A percentile compares a stretch with the other conserved stretches of the same genome.
Evolutionary conservation across 192 early-diverging fungal genomes (phyloP).

Genomic region (Coemansia sp.): DNA sequence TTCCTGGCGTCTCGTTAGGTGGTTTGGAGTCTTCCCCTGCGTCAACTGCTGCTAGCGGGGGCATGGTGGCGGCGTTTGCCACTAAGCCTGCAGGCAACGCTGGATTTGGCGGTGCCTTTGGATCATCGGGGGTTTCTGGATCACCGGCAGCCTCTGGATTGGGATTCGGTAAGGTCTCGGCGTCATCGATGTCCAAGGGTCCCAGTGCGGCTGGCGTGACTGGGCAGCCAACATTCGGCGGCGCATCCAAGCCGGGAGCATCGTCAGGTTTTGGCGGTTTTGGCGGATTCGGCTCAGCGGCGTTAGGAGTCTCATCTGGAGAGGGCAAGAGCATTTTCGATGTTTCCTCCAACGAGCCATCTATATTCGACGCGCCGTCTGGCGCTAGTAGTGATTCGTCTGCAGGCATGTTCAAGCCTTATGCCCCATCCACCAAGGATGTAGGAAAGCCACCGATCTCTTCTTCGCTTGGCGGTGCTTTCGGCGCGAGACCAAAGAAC

Average conservation of each 20-base stretch:
- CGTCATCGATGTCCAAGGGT: constrained; percentile 24
- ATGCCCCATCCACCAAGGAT: constrained; percentile 6
- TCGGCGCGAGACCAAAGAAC: background rate
- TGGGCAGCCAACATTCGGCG: constrained; percentile 37
- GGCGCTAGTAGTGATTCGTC: background rate
- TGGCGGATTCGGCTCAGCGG: background rate
- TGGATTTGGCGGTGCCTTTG: constrained; percentile 7
- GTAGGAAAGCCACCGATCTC: background rate
- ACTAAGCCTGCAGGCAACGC: background rate
- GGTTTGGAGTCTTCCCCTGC: background rate
- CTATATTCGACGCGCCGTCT: constrained; percentile 28
- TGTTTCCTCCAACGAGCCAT: constrained; percentile 15
- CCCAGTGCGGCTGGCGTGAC: constrained; percentile 15
- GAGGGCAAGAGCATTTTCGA: constrained; percentile 38
- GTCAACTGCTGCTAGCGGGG: background rate
- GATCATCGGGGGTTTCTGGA: background rate
- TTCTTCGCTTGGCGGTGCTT: constrained; percentile 3
- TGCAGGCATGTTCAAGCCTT: background rate
- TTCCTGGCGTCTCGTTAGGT: constrained; percentile 6
- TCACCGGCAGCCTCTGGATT: background rate
- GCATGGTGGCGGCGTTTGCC: constrained; percentile 24
- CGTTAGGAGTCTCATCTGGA: constrained; percentile 1
- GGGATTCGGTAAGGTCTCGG: constrained; percentile 28
- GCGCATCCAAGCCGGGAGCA: constrained; percentile 21
- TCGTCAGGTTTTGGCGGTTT: constrained; percentile 26